These are phyloP conservation scores for Colletotrichum sp. DNA, from an alignment of 2,329 filamentous ascomycete genomes.

Conservation along the genomic window DNA sequence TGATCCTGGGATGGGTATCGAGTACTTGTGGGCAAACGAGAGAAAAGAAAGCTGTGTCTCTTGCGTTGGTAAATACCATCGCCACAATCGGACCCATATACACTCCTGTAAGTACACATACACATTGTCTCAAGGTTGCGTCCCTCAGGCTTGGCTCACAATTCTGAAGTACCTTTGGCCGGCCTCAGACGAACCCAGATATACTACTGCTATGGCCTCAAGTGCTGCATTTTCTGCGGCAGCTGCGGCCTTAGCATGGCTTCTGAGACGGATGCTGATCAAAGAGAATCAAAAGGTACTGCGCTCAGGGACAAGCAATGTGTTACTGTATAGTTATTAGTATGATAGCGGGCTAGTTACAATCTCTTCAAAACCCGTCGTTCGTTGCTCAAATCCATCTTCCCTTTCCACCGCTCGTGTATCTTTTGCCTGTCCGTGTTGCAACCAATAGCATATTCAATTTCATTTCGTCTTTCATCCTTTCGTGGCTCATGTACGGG, in stretches of 20 bases:
- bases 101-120: conserved; percentile 1
- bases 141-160: not conserved
- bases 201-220: conserved; percentile 20
- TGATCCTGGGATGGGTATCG: conserved; percentile 47
- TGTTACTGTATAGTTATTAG: not conserved
- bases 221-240: conserved; percentile 22
- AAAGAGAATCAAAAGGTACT: conserved; percentile 22
- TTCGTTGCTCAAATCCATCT: not conserved
- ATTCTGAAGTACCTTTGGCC: conserved; percentile 3
- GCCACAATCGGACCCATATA: conserved; percentile 21
- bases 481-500: no score
- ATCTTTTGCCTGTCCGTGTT: no score
- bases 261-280: conserved; percentile 23
- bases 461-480: no score
- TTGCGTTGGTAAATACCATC: conserved; percentile 28
- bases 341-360: not conserved
- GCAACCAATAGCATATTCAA: no score
- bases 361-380: not conserved
- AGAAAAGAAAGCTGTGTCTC: conserved; percentile 46
- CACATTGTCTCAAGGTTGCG: not conserved
- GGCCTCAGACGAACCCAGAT: conserved; percentile 1
- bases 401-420: not conserved
- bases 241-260: conserved; percentile 27
- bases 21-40: conserved; percentile 44
- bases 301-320: not conserved